Percentiles rank a stretch among this genome's conserved stretches.
Evolutionary conservation across 1,139 yeast species (phyloP).

Genomic region (Yamadazyma jaroonii): DNA sequence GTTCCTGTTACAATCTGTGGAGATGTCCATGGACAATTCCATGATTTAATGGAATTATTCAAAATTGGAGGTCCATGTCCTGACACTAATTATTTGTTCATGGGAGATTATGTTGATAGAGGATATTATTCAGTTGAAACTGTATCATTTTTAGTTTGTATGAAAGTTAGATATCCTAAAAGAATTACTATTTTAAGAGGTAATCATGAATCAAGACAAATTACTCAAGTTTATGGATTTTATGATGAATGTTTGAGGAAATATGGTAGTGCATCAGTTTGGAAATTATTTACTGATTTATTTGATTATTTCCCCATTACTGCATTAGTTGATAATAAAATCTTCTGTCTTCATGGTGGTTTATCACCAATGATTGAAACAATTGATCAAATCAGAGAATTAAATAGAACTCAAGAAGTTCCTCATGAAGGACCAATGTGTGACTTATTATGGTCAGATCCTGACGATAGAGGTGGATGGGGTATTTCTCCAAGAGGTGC

Average conservation of each 20-base stretch:
- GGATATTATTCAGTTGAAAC: slow-evolving; percentile 94
- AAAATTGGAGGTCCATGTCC: slow-evolving; percentile 95
- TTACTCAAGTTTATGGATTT: slow-evolving; percentile 96
- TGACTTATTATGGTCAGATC: slow-evolving; percentile 96
- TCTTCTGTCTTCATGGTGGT: slow-evolving; percentile 97
- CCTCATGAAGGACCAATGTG: slow-evolving; percentile 99
- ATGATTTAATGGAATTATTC: slow-evolving; percentile 86
- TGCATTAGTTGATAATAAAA: slow-evolving; percentile 85
- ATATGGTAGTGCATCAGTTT: slow-evolving; percentile 92
- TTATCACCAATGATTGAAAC: slow-evolving; percentile 89
- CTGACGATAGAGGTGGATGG: slow-evolving; percentile 96
- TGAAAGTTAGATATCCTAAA: slow-evolving; percentile 91
- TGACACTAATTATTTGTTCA: slow-evolving; percentile 67
- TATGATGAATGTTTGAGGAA: slow-evolving; percentile 96
- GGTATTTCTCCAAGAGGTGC: slow-evolving; percentile 98
- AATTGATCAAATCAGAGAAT: slow-evolving; percentile 82
- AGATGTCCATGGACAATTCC: slow-evolving; percentile 98
- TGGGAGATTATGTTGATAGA: slow-evolving; percentile 97
- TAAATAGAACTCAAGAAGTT: slow-evolving; percentile 90
- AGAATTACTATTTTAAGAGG: slow-evolving; percentile 93
- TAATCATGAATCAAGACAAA: slow-evolving; percentile 95
- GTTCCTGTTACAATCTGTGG: slow-evolving; percentile 98
- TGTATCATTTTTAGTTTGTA: slow-evolving; percentile 84
- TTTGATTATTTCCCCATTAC: slow-evolving; percentile 94
- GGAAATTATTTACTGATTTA: slow-evolving; percentile 73